A percentile compares a stretch with the other conserved stretches of the same genome.
These are phyloP conservation scores for Cryptococcus floricola DNA, from an alignment of 1,284 basidiomycete genomes.

Conservation along the genomic window DNA sequence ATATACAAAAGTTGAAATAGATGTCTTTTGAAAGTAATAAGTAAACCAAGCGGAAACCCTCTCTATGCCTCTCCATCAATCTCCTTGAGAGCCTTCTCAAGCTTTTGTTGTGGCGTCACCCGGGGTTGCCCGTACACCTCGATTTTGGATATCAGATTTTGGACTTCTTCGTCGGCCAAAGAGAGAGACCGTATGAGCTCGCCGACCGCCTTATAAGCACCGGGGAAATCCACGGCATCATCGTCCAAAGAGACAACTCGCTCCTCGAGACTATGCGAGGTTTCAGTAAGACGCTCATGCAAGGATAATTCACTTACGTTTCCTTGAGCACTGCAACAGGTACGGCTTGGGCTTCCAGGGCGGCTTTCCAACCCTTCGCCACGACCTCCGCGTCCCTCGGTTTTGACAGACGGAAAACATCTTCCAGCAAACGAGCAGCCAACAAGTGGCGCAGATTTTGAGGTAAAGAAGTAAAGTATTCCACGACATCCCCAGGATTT, in stretches of 20 bases:
- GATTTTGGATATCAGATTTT: conserved; percentile 51
- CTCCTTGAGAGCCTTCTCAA: conserved; percentile 34
- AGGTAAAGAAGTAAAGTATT: conserved; percentile 65
- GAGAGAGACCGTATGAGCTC: conserved; percentile 65
- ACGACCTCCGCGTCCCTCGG: conserved; percentile 77
- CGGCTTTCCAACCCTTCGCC: conserved; percentile 54
- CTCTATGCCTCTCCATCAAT: conserved; percentile 33
- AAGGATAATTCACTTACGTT: neutral
- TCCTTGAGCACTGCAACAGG: conserved; percentile 14
- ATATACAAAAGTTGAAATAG: too few species aligned
- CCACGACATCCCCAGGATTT: conserved; percentile 50
- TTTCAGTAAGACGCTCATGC: conserved; percentile 3
- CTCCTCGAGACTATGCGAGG: conserved; percentile 56
- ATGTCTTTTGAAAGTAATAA: too few species aligned
- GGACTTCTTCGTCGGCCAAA: conserved; percentile 55
- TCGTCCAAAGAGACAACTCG: conserved; percentile 77
- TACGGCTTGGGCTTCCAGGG: conserved; percentile 57
- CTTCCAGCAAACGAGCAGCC: conserved; percentile 76
- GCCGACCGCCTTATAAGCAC: conserved; percentile 73
- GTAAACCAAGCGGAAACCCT: too few species aligned
- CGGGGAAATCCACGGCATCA: conserved; percentile 81
- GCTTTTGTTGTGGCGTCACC: conserved; percentile 42
- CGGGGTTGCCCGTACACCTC: conserved; percentile 39
- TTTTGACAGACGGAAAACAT: conserved; percentile 82
- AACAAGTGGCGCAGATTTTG: conserved; percentile 56